Evolutionary conservation across 176 grass and related monocot species (phyloP), one percentile per base, ranked within the genome.

Genomic region (Luzula sylvatica): DNA sequence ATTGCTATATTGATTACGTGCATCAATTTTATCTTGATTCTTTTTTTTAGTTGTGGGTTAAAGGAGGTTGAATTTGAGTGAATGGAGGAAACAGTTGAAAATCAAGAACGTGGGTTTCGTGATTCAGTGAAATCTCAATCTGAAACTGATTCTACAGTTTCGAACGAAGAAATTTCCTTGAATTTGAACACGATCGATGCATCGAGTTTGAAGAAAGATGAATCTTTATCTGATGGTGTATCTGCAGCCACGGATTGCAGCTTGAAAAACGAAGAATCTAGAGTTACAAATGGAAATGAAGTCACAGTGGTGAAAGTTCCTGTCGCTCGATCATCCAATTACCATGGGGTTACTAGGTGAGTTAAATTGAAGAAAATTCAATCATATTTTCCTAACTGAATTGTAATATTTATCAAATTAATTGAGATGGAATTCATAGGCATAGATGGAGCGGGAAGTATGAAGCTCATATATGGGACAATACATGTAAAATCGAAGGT

Each of bases 381-480:
- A 19, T 23, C 44, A n/a, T n/a, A n/a, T n/a, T 77, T 50, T 50
- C 11, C 28, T 48, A 11, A 66, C 5, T 43, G 44, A 52, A 46
- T 18, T 49, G 27, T 28, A 14, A 42, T 13, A 5, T 13, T 6
- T 55, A 15, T 17, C 45, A 53, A 11, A 38, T 46, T 62, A 73
- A 47, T 11, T 39, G 49, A 41, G n/a, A 57, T 76, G 15, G 7
- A 56, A 56, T 61, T 50, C 75, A 23, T 70, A 98, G 92, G 81
- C 86, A 90, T 57, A 90, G 82, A 58, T 90, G 92, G 85, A 98
- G 92, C 22, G 85, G 92, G 29, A 98, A 98, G 68, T 98, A 56
- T 74, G 92, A 98, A 70, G 92, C 84, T 42, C 92, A 98, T 75
- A 41, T 98, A 19, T 98, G 92, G 92, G 81, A 98, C 43, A 98